These are phyloP conservation scores for Paramecium sonneborni DNA, from an alignment of 73 alveolate species.

Conservation along the genomic window DNA sequence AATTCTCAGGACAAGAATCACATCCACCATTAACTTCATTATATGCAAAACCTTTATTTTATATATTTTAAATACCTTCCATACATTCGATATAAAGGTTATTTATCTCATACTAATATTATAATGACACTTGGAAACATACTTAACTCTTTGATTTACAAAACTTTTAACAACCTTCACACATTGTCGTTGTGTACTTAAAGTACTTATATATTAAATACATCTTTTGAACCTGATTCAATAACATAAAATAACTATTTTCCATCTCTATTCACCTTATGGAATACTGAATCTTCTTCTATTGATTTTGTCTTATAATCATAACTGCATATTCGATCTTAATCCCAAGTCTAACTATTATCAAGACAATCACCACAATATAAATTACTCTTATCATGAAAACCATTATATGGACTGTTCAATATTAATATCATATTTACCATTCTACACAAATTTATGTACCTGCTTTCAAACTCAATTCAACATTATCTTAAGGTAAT, in stretches of 20 bases:
- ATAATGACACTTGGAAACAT: not conserved
- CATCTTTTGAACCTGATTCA: not conserved
- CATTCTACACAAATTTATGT: conserved; percentile 19
- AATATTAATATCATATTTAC: not conserved
- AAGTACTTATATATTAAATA: not conserved
- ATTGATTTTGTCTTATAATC: not conserved
- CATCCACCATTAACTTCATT: conserved; percentile 16
- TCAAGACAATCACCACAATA: conserved; percentile 53
- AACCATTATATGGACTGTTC: conserved; percentile 18
- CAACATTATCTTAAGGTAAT: not conserved
- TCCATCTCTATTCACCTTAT: not conserved
- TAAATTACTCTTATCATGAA: not conserved
- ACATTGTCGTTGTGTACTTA: not conserved
- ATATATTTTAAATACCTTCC: not conserved
- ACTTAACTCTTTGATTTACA: conserved; percentile 4
- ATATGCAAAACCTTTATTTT: not conserved
- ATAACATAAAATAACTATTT: conserved; percentile 11
- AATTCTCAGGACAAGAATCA: conserved; percentile 47
- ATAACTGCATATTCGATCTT: not conserved
- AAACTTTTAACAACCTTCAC: conserved; percentile 29
- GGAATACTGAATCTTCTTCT: not conserved
- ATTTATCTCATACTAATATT: conserved; percentile 25
- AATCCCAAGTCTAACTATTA: conserved; percentile 37
- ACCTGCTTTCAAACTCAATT: not conserved
- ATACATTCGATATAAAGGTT: not conserved